Evolutionary conservation across 768 basidiomycete species (phyloP), one percentile per base, ranked within the genome.

Genomic region (Termitomyces sp.): DNA sequence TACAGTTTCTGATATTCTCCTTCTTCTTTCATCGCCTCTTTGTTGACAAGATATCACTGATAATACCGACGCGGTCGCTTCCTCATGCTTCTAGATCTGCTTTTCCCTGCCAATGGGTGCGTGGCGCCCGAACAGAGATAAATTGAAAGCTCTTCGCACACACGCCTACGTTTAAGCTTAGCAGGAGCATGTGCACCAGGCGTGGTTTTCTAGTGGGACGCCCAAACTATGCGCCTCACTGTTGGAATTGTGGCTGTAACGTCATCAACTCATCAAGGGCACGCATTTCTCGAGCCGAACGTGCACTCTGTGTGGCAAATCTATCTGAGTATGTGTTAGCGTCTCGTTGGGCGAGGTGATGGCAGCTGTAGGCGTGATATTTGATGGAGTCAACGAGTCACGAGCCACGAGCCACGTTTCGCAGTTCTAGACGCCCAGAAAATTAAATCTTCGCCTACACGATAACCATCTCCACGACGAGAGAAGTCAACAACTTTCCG

Each of bases 401-500:
- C 53, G 52, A 18, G 38, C 52, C 53, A 54, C 53, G 52, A 18
- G 38, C 52, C 53, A 28, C 38, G 38, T 39, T 54, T 36, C 24
- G 15, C 53, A 40, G 53, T 54, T n/a, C 15, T 9, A 53, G 52
- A 40, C 53, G 38, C 38, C 22, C 38, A 39, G 22, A 54, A n/a
- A n/a, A 40, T 36, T 24, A 38, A 6, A 32, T 35, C 33, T 35
- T 8, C 6, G 33, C 4, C 16, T 28, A 16, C 16, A 33, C 51
- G 20, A 15, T 36, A 15, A 24, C 53, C 9, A 20, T 52, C 33
- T 20, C 24, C 18, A 16, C 28, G 18, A 55, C 4, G 9, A 32
- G 9, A 28, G 24, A 39, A n/a, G 53, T 2, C 38, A 16, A 39
- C 22, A 9, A 39, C 24, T 18, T 7, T 28, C 5, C n/a, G 3